Evolutionary conservation across 345 rosid genomes (phyloP).

Genomic region (Rhodamnia argentea): DNA sequence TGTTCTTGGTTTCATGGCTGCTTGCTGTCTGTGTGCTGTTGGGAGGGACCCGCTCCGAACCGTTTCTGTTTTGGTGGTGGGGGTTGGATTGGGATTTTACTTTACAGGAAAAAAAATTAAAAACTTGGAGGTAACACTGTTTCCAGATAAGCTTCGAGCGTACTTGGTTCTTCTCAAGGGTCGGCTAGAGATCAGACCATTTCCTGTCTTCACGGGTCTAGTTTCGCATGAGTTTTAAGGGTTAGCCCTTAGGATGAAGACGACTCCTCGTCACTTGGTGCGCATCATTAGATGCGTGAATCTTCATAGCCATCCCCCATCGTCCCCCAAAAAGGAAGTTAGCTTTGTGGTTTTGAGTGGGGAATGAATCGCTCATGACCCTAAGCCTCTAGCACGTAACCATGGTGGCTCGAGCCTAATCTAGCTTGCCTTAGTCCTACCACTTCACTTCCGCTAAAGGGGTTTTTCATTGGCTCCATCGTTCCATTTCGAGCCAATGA

Average conservation of each 20-base stretch:
- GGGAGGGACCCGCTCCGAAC: neutral
- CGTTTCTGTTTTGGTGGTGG: neutral
- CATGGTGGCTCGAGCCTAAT: neutral
- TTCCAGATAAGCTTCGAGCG: no score
- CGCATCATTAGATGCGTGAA: neutral
- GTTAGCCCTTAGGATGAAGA: neutral
- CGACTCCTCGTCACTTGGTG: neutral
- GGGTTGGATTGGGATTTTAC: neutral
- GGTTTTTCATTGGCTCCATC: no score
- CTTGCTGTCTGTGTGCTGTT: neutral
- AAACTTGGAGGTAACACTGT: neutral
- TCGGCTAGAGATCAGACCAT: no score
- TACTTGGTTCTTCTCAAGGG: no score
- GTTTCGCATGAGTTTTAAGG: neutral
- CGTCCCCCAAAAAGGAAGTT: no score
- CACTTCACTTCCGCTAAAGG: neutral
- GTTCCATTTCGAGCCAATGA: neutral
- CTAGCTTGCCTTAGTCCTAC: neutral
- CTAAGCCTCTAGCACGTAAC: neutral
- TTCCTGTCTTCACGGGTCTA: no score
- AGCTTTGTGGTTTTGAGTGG: neutral
- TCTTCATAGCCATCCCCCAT: neutral
- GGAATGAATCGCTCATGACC: neutral
- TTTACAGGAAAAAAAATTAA: no score
- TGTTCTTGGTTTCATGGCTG: neutral